Percentiles rank a stretch among this genome's conserved stretches.
Conservation (phyloP, 495 filamentous ascomycete genomes). For the Penicillium tannophilum region DNA sequence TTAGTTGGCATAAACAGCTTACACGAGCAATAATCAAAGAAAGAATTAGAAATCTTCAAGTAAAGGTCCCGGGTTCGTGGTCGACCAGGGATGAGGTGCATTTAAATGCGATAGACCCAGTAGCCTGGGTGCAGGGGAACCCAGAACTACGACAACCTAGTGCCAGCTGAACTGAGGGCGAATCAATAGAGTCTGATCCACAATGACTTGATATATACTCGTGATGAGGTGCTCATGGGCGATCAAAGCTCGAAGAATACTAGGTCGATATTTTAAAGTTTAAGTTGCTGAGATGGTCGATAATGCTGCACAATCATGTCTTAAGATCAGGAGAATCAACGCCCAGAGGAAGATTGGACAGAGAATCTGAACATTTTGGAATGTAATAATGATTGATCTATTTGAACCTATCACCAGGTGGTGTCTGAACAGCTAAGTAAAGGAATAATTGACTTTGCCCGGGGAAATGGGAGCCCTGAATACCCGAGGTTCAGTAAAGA, state of each 20-base stretch:
- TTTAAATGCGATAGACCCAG: background rate
- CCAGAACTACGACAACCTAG: background rate
- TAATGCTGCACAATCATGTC: background rate
- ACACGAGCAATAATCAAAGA: too few relatives aligned
- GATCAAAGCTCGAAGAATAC: background rate
- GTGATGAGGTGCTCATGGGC: slow-evolving; percentile 33
- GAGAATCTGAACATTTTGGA: background rate
- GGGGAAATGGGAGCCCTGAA: too few relatives aligned
- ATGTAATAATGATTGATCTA: too few relatives aligned
- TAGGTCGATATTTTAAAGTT: slow-evolving; percentile 8
- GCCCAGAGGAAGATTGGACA: background rate
- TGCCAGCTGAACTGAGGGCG: slow-evolving; percentile 2
- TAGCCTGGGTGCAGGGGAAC: slow-evolving; percentile 7
- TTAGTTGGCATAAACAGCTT: too few relatives aligned
- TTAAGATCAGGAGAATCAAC: background rate
- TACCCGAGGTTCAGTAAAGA: background rate
- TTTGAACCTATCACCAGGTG: too few relatives aligned
- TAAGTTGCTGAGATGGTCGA: background rate
- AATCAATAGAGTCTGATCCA: slow-evolving; percentile 15
- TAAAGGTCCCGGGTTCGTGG: background rate
- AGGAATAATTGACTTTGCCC: background rate
- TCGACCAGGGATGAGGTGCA: background rate
- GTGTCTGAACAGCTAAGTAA: background rate
- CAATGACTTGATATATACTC: slow-evolving; percentile 30
- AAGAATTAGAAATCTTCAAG: background rate